phyloP scores from a whole-genome alignment of 129 eudicot genomes.

The Solidago caesia region DNA sequence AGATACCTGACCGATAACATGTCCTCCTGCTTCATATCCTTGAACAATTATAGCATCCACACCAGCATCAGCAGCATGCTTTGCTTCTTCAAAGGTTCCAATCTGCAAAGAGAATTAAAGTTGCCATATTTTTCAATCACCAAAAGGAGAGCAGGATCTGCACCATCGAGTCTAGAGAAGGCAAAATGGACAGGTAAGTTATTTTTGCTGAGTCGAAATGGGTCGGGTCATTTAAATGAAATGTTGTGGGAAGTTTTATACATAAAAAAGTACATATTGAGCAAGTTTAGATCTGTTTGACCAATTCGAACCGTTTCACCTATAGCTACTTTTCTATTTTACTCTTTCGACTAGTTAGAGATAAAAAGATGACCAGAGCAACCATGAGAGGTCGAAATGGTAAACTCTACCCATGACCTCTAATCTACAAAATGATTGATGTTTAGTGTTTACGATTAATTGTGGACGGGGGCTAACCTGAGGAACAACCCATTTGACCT shows the following conservation, averaged over 20 bases:
- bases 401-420: neutral
- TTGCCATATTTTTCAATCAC: neutral
- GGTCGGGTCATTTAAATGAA: no score
- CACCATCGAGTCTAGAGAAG: neutral
- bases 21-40: conserved; percentile 95
- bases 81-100: conserved; percentile 79
- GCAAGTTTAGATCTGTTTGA: neutral
- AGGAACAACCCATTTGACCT: conserved; percentile 74
- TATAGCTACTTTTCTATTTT: neutral
- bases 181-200: no score
- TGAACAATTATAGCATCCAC: conserved; percentile 95
- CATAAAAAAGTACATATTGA: no score
- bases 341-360: neutral
- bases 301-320: neutral
- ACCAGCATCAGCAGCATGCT: conserved; percentile 62
- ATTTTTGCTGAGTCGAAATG: no score
- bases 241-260: no score
- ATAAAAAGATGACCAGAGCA: conserved; percentile 1
- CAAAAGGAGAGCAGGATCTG: neutral
- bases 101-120: conserved; percentile 40
- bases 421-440: conserved; percentile 3
- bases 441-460: neutral
- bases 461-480: conserved; percentile 49
- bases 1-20: conserved; percentile 80
- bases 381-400: no score